A percentile compares a stretch with the other conserved stretches of the same genome.
phyloP scores from a whole-genome alignment of 768 basidiomycete species.

The Crepidotus variabilis region DNA sequence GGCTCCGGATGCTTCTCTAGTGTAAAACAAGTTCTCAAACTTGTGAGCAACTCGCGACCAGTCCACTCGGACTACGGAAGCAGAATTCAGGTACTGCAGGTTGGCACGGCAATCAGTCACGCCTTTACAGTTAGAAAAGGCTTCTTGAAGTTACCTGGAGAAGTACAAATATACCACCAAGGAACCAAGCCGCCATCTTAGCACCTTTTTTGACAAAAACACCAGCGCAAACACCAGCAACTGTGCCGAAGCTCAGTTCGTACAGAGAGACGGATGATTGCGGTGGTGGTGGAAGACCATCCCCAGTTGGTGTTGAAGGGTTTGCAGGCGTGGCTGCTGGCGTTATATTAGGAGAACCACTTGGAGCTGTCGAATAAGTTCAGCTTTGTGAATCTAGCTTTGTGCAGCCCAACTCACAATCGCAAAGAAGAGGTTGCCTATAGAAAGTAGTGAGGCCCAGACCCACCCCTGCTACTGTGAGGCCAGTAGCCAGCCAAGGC shows the following conservation, averaged over 20 bases:
- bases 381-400: not conserved
- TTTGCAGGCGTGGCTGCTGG: not conserved
- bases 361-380: not conserved
- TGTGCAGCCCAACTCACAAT: not conserved
- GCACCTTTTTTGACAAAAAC: slow-evolving; percentile 96
- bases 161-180: slow-evolving; percentile 90
- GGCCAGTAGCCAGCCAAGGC: not conserved
- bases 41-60: slow-evolving; percentile 63
- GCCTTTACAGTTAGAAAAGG: not conserved
- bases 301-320: not conserved
- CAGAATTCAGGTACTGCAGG: slow-evolving; percentile 72
- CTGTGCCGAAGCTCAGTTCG: slow-evolving; percentile 86
- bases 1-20: slow-evolving; percentile 49
- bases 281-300: slow-evolving; percentile 47
- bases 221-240: slow-evolving; percentile 85
- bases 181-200: slow-evolving; percentile 72
- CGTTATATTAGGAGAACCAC: not conserved
- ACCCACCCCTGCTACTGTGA: not conserved
- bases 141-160: slow-evolving; percentile 66
- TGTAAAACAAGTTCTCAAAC: slow-evolving; percentile 76
- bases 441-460: not conserved
- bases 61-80: slow-evolving; percentile 71
- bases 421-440: not conserved
- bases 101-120: not conserved
- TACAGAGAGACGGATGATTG: slow-evolving; percentile 73